Conservation (phyloP, 371 early-diverging fungal genomes). For the Rhizopus microsporus region DNA sequence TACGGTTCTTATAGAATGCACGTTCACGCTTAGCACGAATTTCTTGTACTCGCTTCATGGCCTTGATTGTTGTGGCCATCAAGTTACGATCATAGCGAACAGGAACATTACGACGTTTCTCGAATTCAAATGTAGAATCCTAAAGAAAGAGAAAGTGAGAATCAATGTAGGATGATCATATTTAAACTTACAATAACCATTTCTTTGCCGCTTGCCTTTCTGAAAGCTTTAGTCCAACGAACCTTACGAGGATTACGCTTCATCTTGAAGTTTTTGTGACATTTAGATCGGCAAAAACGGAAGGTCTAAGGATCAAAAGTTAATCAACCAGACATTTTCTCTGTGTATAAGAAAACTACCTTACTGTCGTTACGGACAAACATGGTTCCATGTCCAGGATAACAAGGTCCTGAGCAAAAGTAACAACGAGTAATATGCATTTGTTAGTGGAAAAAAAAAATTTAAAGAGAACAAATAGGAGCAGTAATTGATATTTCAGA, state of each 20-base stretch:
- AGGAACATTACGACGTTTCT: conserved; percentile 96
- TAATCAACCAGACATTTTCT: conserved; percentile 2
- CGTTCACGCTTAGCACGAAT: conserved; percentile 90
- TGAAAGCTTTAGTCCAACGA: conserved; percentile 99
- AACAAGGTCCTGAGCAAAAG: conserved; percentile 98
- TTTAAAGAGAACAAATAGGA: conserved; percentile 5
- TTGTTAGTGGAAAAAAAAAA: conserved; percentile 21
- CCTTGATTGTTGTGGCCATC: conserved; percentile 93
- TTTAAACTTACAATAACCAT: conserved; percentile 88
- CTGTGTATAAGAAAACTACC: conserved; percentile 43
- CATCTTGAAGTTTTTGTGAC: conserved; percentile 99
- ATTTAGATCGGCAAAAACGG: conserved; percentile 99
- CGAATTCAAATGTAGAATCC: conserved; percentile 97
- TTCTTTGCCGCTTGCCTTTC: conserved; percentile 97
- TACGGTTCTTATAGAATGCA: conserved; percentile 86
- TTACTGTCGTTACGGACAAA: conserved; percentile 98
- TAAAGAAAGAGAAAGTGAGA: conserved; percentile 30
- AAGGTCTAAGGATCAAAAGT: conserved; percentile 64
- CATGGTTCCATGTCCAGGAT: conserved; percentile 99
- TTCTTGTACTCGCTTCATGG: conserved; percentile 95
- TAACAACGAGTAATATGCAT: conserved; percentile 99
- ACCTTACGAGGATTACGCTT: conserved; percentile 99
- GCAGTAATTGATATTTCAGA: not conserved
- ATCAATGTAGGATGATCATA: not conserved
- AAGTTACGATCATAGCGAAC: conserved; percentile 95